phyloP scores from a whole-genome alignment of 2,329 filamentous ascomycete genomes.

The Ophiosphaerella herpotricha region DNA sequence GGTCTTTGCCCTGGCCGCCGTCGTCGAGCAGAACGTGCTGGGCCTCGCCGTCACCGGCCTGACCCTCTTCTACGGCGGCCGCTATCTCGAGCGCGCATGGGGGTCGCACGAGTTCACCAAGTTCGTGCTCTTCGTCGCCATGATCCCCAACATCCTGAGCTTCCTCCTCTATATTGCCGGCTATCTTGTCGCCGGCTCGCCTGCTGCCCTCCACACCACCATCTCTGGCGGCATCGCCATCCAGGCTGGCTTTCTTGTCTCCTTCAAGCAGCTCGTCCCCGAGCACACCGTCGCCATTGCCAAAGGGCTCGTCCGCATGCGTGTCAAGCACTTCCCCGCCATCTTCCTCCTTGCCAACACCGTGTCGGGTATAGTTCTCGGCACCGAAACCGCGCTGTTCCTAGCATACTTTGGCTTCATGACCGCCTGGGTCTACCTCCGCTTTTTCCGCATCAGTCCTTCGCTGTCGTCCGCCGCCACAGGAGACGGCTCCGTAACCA shows the following conservation, averaged over 20 bases:
- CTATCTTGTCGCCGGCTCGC: constrained; percentile 70
- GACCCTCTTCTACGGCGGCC: constrained; percentile 87
- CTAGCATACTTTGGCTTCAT: constrained; percentile 82
- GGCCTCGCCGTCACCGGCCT: constrained; percentile 76
- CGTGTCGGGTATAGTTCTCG: constrained; percentile 65
- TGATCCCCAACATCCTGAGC: constrained; percentile 79
- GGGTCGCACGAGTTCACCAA: constrained; percentile 89
- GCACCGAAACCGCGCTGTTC: constrained; percentile 77
- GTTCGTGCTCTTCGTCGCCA: constrained; percentile 75
- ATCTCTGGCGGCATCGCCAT: constrained; percentile 88
- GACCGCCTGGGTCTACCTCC: constrained; percentile 91
- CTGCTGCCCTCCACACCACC: constrained; percentile 74
- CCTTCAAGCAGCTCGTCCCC: constrained; percentile 96
- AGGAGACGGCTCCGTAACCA: constrained; percentile 61
- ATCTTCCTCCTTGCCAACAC: constrained; percentile 75
- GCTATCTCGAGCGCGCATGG: constrained; percentile 96
- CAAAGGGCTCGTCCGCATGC: constrained; percentile 83
- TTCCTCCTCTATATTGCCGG: constrained; percentile 76
- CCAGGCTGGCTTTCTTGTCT: constrained; percentile 91
- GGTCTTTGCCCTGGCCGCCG: constrained; percentile 83
- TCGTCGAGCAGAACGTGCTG: constrained; percentile 93
- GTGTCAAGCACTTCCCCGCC: constrained; percentile 80
- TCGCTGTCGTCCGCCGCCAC: constrained; percentile 60
- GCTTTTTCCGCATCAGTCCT: constrained; percentile 84
- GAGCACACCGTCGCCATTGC: constrained; percentile 96